Base-by-base conservation (phyloP, 495 filamentous ascomycete species). In the Aspergillus carlsbadensis region DNA sequence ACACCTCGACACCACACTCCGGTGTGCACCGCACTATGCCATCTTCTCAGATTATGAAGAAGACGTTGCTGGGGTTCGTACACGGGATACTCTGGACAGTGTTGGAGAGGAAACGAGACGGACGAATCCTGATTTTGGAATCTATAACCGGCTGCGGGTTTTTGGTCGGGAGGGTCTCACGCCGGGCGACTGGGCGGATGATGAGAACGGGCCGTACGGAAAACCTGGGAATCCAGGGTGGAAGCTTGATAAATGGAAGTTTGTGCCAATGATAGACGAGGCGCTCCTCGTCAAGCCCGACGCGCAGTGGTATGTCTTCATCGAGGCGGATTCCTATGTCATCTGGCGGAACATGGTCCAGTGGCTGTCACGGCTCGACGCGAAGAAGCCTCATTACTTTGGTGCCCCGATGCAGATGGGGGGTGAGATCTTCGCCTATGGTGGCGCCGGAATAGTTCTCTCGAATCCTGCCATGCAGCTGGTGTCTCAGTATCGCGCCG, bases 251-350 rank as follows among this genome's bases (percentile, higher is more conserved):
- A 78, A 78, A 55, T 80, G 75, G 73, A 81, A 80, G 60, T 74
- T 75, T 39, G 42, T 80, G 35, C 76, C 76, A 5, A 74, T 80
- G 47, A 51, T 79, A 17, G 62, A 74, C 26, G 65, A 74, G 39
- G 71, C 77, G 6, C 70, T 70, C n/a, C 63, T 56, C 22, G 64
- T 37, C 26, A 62, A 61, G 6, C 81, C 82, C 3, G 58, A 71
- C 44, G 74, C 76, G 18, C 76, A 83, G 51, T 87, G 82, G 80
- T 87, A 84, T 63, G 61, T 86, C 29, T 84, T 84, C 54, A 77
- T 85, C 62, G 83, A 86, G 46, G 81, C 81, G 46, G 83, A 86
- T 65, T 80, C 82, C 11, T 83, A 81, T 59, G 73, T 85, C 24
- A 72, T 84, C 52, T 84, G 81, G 72, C 68, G 74, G 18, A 85